Percentiles rank a stretch among this genome's conserved stretches.
Evolutionary conservation across 2,329 filamentous ascomycete genomes (phyloP).

Genomic region (Leptographium wingfieldii): DNA sequence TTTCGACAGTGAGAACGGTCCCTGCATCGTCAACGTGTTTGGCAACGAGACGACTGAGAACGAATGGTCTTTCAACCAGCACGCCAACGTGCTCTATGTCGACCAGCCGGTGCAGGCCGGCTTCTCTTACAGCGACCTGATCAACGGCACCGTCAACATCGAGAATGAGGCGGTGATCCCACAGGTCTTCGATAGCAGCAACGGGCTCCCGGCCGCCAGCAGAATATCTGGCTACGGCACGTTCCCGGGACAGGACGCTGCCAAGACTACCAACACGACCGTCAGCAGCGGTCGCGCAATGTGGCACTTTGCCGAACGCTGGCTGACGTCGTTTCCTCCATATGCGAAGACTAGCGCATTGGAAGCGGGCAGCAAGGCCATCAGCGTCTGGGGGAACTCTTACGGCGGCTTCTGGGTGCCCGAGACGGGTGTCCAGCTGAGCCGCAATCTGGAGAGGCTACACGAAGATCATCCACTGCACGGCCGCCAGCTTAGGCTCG

Average conservation of each 20-base stretch:
- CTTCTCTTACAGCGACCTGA: constrained; percentile 6
- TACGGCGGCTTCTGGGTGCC: constrained; percentile 50
- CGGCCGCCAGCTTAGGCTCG: not conserved
- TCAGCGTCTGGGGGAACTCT: constrained; percentile 39
- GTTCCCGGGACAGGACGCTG: constrained; percentile 5
- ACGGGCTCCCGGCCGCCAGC: constrained; percentile 7
- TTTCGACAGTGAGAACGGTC: constrained; percentile 27
- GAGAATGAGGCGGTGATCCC: not conserved
- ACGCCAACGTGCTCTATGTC: constrained; percentile 8
- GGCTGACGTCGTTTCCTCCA: not conserved
- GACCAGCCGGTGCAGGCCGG: constrained; percentile 8
- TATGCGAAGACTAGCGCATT: constrained; percentile 28
- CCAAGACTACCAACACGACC: constrained; percentile 2
- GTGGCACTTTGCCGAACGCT: not conserved
- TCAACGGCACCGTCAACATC: not conserved
- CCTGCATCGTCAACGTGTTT: constrained; percentile 17
- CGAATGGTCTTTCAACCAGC: constrained; percentile 3
- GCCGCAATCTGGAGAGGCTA: constrained; percentile 44
- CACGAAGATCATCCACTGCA: constrained; percentile 22
- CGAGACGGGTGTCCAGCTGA: constrained; percentile 40
- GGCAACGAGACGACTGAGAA: constrained; percentile 2
- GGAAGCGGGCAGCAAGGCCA: constrained; percentile 26
- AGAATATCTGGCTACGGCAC: constrained; percentile 13
- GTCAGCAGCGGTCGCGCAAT: constrained; percentile 5
- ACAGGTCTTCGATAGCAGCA: not conserved